phyloP scores from a whole-genome alignment of 2,329 filamentous ascomycete species.

The Corniculantispora saksenae region DNA sequence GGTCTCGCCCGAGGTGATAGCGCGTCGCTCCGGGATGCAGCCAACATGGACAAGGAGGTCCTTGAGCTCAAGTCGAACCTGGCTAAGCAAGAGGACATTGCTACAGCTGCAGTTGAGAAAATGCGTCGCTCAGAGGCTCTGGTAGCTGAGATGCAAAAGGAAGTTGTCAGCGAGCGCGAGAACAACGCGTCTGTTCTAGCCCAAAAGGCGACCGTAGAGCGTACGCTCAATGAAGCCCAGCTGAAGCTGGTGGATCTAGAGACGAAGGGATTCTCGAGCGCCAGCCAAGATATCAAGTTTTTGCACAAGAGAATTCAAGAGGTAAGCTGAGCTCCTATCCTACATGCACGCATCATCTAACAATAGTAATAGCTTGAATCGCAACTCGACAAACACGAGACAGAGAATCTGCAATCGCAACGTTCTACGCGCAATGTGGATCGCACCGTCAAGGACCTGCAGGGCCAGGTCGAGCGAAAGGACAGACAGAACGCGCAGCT shows the following conservation, averaged over 20 bases:
- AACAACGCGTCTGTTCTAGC: slow-evolving; percentile 78
- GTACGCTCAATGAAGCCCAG: slow-evolving; percentile 86
- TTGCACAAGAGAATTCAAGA: slow-evolving; percentile 93
- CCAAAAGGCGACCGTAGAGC: slow-evolving; percentile 87
- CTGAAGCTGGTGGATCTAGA: slow-evolving; percentile 89
- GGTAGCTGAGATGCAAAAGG: slow-evolving; percentile 86
- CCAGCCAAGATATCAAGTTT: slow-evolving; percentile 93
- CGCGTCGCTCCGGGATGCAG: slow-evolving; percentile 85
- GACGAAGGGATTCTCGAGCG: slow-evolving; percentile 93
- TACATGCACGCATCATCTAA: background rate
- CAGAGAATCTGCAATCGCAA: slow-evolving; percentile 75
- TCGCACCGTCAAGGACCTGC: slow-evolving; percentile 88
- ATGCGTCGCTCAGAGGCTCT: slow-evolving; percentile 93
- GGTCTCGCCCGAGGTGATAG: slow-evolving; percentile 84
- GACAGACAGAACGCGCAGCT: slow-evolving; percentile 84
- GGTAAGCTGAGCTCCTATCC: slow-evolving; percentile 40
- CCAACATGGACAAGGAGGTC: slow-evolving; percentile 83
- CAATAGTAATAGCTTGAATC: slow-evolving; percentile 76
- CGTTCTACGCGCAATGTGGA: slow-evolving; percentile 90
- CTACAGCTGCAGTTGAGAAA: slow-evolving; percentile 88
- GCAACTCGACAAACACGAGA: slow-evolving; percentile 81
- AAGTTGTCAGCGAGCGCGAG: slow-evolving; percentile 84
- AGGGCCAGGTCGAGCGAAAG: slow-evolving; percentile 87
- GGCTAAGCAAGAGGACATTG: slow-evolving; percentile 91
- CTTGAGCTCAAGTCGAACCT: slow-evolving; percentile 85